Conservation (phyloP, 306 rosid genomes). For the Abrus precatorius region DNA sequence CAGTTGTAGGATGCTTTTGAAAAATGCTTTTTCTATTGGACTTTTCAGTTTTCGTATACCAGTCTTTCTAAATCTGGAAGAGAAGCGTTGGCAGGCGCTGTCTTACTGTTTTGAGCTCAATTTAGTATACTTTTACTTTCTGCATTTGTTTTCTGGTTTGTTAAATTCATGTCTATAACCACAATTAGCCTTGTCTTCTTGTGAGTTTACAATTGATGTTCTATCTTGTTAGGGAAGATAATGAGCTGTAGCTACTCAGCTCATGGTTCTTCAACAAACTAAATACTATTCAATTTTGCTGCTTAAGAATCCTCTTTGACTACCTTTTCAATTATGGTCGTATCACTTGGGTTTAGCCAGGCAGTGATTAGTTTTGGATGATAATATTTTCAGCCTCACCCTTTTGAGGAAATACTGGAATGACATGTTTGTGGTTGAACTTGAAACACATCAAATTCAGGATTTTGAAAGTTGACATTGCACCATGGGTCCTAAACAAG, state of each 20-base stretch:
- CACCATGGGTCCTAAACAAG: neutral
- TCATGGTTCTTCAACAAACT: neutral
- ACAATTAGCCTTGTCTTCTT: neutral
- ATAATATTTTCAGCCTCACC: constrained; percentile 2
- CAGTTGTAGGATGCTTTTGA: neutral
- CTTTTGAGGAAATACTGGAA: neutral
- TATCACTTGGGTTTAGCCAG: neutral
- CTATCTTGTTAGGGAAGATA: constrained; percentile 6
- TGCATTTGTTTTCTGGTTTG: constrained; percentile 8
- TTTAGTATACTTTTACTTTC: constrained; percentile 17
- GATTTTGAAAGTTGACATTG: constrained; percentile 3
- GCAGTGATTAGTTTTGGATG: neutral
- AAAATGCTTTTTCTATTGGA: constrained; percentile 26
- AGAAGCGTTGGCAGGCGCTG: neutral
- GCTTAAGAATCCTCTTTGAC: neutral
- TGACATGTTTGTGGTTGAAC: constrained; percentile 6
- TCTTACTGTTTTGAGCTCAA: constrained; percentile 4
- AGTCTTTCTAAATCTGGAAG: neutral
- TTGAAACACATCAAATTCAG: neutral
- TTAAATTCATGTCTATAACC: neutral
- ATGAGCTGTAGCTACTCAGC: neutral
- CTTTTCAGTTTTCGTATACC: constrained; percentile 8
- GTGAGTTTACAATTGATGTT: constrained; percentile 18
- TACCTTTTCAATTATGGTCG: neutral
- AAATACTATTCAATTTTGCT: neutral